These are phyloP conservation scores for Chaetomium sp. DNA, from an alignment of 2,329 filamentous ascomycete species.

Conservation along the genomic window DNA sequence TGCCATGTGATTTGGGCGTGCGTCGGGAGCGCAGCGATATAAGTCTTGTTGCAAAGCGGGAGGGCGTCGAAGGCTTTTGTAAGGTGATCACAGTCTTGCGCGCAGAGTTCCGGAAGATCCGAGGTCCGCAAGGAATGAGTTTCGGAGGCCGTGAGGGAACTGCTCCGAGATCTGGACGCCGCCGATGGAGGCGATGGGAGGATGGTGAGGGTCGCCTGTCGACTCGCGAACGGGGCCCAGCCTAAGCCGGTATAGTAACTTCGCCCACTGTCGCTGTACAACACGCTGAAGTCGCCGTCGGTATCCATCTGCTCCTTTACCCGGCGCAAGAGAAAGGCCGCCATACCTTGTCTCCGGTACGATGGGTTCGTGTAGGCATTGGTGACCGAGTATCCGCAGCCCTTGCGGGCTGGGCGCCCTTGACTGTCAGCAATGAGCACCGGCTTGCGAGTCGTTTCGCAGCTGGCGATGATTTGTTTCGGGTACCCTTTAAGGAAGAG, in stretches of 20 bases:
- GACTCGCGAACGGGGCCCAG: conserved; percentile 29
- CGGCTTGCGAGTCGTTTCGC: conserved; percentile 26
- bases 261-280: conserved; percentile 32
- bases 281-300: conserved; percentile 29
- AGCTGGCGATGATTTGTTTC: conserved; percentile 30
- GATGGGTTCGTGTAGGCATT: conserved; percentile 32
- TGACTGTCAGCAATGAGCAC: conserved; percentile 23
- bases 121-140: conserved; percentile 22
- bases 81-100: conserved; percentile 25
- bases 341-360: conserved; percentile 31
- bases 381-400: conserved; percentile 29
- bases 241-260: conserved; percentile 31
- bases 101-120: conserved; percentile 25
- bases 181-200: conserved; percentile 7
- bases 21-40: conserved; percentile 31
- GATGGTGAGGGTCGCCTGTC: conserved; percentile 30
- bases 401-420: conserved; percentile 22
- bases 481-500: conserved; percentile 26
- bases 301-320: conserved; percentile 31
- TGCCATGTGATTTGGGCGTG: conserved; percentile 29
- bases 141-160: neutral
- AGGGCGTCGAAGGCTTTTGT: conserved; percentile 20
- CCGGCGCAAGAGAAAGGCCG: conserved; percentile 29
- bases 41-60: conserved; percentile 25
- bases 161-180: neutral